These are phyloP conservation scores for Chlorella vulgaris DNA, from an alignment of 139 green algal genomes.

Conservation along the genomic window DNA sequence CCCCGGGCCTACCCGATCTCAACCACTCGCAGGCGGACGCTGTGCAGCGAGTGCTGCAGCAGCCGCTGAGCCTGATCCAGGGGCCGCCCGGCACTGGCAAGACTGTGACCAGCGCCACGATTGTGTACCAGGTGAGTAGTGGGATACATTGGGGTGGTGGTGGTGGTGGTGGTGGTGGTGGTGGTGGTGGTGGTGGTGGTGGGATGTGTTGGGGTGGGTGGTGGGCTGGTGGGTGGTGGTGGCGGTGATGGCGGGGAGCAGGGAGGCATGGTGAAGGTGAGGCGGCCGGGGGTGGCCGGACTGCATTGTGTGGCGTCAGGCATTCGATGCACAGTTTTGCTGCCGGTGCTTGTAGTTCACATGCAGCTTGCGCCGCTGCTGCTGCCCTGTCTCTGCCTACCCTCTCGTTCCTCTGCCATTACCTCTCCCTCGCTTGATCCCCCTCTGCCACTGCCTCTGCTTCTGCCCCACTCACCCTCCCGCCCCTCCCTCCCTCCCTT, in stretches of 20 bases:
- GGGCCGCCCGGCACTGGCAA: constrained; percentile 97
- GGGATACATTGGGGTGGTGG: too few species aligned
- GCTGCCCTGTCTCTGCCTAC: background rate
- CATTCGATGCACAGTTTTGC: too few species aligned
- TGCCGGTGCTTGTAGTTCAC: too few species aligned
- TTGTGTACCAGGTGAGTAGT: constrained; percentile 91
- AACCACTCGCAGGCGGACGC: constrained; percentile 91
- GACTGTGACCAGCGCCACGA: constrained; percentile 95
- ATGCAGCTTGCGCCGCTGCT: too few species aligned
- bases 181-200: too few species aligned
- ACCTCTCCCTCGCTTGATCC: background rate
- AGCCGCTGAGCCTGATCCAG: constrained; percentile 87
- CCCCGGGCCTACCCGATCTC: constrained; percentile 90
- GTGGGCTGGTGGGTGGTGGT: too few species aligned
- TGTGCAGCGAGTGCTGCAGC: constrained; percentile 76
- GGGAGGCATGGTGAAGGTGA: too few species aligned
- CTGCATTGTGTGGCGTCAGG: too few species aligned
- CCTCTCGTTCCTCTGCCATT: background rate
- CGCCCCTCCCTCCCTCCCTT: background rate
- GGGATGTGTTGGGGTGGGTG: too few species aligned
- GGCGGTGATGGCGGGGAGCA: too few species aligned
- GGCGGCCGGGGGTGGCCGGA: too few species aligned
- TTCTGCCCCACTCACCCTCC: background rate
- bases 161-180: too few species aligned
- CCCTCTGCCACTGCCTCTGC: background rate